phyloP scores from a whole-genome alignment of 495 filamentous ascomycete species.

The Lindgomyces ingoldianus region DNA sequence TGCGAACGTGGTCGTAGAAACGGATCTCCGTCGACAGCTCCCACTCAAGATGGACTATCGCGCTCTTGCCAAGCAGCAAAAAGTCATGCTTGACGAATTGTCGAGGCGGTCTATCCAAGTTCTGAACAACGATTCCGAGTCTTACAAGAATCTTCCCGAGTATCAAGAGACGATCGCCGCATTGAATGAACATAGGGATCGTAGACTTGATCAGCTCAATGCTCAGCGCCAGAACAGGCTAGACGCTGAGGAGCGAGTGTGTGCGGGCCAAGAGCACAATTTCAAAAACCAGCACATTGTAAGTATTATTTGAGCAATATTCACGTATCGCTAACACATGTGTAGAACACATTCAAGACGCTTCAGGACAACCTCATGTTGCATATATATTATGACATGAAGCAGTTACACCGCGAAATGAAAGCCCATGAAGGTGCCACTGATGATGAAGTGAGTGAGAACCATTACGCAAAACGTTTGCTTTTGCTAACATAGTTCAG shows the following conservation, averaged over 20 bases:
- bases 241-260: constrained; percentile 25
- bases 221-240: constrained; percentile 8
- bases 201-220: constrained; percentile 31
- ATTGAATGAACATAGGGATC: constrained; percentile 30
- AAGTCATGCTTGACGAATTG: constrained; percentile 44
- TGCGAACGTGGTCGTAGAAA: constrained; percentile 41
- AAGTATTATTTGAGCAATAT: too few relatives aligned
- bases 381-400: constrained; percentile 22
- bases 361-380: constrained; percentile 27
- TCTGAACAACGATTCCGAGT: constrained; percentile 37
- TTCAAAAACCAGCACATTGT: constrained; percentile 20
- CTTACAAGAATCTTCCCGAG: constrained; percentile 37
- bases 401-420: constrained; percentile 24
- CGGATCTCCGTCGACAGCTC: constrained; percentile 44
- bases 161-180: constrained; percentile 32
- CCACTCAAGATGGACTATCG: constrained; percentile 44
- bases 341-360: constrained; percentile 23
- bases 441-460: constrained; percentile 37
- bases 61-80: constrained; percentile 40
- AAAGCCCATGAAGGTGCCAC: constrained; percentile 19
- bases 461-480: neutral
- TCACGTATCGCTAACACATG: too few relatives aligned
- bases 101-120: constrained; percentile 38
- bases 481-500: constrained; percentile 9
- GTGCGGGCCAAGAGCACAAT: constrained; percentile 19